Conservation (phyloP, 345 rosid species). For the Brassica rapa region DNA sequence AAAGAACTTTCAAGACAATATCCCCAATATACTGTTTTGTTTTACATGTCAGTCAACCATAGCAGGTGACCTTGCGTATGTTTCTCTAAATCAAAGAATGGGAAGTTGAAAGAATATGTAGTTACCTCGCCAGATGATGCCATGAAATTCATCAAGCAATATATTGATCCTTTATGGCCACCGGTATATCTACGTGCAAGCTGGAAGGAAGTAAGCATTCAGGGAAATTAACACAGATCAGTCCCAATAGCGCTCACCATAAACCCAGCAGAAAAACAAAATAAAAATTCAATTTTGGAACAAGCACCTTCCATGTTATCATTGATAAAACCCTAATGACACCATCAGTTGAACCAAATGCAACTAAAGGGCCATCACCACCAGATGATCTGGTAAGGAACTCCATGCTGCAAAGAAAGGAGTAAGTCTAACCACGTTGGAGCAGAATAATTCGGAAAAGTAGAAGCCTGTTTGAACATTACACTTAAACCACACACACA, state of each 20-base stretch:
- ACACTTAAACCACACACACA: background rate
- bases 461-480: constrained; percentile 1
- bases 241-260: constrained; percentile 17
- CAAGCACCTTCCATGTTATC: constrained; percentile 95
- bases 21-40: background rate
- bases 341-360: constrained; percentile 98
- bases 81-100: constrained; percentile 4
- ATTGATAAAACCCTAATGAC: constrained; percentile 98
- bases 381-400: constrained; percentile 75
- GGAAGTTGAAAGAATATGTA: constrained; percentile 18
- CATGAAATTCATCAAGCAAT: constrained; percentile 97
- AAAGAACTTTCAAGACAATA: constrained; percentile 16
- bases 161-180: constrained; percentile 93
- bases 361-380: constrained; percentile 96
- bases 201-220: constrained; percentile 52
- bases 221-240: constrained; percentile 15
- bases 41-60: constrained; percentile 13
- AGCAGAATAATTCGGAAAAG: background rate
- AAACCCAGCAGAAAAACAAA: constrained; percentile 5
- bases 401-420: constrained; percentile 74
- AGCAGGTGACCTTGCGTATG: constrained; percentile 10
- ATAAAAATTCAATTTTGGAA: constrained; percentile 10
- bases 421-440: constrained; percentile 19
- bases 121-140: constrained; percentile 96
- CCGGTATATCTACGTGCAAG: constrained; percentile 95